Conservation (phyloP, 1,139 yeast genomes). For the Yamadazyma triangularis region DNA sequence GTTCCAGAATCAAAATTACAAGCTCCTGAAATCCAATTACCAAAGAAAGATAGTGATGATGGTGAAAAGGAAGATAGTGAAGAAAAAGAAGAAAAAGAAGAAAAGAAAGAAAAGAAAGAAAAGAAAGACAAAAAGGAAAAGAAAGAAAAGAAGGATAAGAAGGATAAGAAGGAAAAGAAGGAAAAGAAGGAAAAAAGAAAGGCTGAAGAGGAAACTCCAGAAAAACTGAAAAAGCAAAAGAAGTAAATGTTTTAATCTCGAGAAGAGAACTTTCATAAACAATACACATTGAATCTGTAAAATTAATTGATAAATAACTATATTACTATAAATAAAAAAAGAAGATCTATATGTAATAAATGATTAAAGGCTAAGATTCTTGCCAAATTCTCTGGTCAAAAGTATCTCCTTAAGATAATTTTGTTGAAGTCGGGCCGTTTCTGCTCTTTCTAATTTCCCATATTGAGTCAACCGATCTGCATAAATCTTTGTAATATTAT, state of each 20-base stretch:
- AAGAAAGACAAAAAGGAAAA: slow-evolving; percentile 60
- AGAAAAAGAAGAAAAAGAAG: slow-evolving; percentile 42
- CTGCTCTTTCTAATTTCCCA: not conserved
- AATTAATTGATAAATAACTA: slow-evolving; percentile 1
- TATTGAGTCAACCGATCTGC: not conserved
- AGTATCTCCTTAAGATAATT: too few species aligned
- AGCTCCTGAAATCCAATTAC: slow-evolving; percentile 49
- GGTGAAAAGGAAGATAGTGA: slow-evolving; percentile 28
- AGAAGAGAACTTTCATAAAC: too few species aligned
- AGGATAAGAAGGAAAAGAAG: slow-evolving; percentile 34
- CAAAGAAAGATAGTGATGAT: slow-evolving; percentile 40
- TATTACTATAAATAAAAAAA: too few species aligned
- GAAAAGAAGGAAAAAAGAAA: too few species aligned
- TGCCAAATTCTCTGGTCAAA: not conserved
- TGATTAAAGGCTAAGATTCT: not conserved
- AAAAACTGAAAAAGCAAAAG: slow-evolving; percentile 43
- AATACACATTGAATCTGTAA: too few species aligned
- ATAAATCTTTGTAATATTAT: not conserved
- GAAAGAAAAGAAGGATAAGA: slow-evolving; percentile 44
- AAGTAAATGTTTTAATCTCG: too few species aligned
- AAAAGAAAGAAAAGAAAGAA: slow-evolving; percentile 63
- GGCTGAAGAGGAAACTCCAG: slow-evolving; percentile 56
- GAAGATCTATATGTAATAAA: not conserved
- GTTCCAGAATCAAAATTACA: slow-evolving; percentile 44
- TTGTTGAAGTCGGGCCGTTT: not conserved